These are phyloP conservation scores for Exophiala bonariae DNA, from an alignment of 2,329 filamentous ascomycete species.

Conservation along the genomic window DNA sequence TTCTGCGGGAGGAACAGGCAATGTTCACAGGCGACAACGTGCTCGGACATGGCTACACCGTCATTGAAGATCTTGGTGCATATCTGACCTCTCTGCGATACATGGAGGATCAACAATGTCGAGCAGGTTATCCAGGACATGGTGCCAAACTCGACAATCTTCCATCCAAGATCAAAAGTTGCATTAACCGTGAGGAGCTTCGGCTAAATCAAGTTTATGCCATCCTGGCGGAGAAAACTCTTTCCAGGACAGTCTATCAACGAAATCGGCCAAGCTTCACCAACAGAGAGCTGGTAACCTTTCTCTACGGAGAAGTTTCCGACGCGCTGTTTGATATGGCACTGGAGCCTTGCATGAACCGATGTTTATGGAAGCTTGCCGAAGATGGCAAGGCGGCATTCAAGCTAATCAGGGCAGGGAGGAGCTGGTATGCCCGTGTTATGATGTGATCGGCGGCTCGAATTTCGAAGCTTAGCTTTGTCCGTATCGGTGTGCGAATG, in stretches of 20 bases:
- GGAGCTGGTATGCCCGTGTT: constrained; percentile 39
- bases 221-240: constrained; percentile 32
- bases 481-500: too few relatives aligned
- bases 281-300: constrained; percentile 43
- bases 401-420: constrained; percentile 35
- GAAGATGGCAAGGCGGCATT: constrained; percentile 47
- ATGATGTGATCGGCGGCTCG: too few relatives aligned
- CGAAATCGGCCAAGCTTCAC: constrained; percentile 37
- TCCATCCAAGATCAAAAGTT: constrained; percentile 37
- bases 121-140: constrained; percentile 47
- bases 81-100: constrained; percentile 38
- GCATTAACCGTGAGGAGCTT: constrained; percentile 39
- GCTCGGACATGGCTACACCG: constrained; percentile 58
- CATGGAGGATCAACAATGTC: constrained; percentile 39
- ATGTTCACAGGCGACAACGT: constrained; percentile 83
- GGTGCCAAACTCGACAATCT: constrained; percentile 42
- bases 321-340: constrained; percentile 37
- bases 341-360: constrained; percentile 45
- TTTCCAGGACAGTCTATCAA: constrained; percentile 1
- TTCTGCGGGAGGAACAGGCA: constrained; percentile 69
- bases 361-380: constrained; percentile 45
- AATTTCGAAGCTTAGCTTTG: too few relatives aligned
- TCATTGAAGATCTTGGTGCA: constrained; percentile 39
- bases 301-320: constrained; percentile 42
- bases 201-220: constrained; percentile 43